phyloP scores from a whole-genome alignment of 2,329 filamentous ascomycete genomes.

The Zasmidium cellare region DNA sequence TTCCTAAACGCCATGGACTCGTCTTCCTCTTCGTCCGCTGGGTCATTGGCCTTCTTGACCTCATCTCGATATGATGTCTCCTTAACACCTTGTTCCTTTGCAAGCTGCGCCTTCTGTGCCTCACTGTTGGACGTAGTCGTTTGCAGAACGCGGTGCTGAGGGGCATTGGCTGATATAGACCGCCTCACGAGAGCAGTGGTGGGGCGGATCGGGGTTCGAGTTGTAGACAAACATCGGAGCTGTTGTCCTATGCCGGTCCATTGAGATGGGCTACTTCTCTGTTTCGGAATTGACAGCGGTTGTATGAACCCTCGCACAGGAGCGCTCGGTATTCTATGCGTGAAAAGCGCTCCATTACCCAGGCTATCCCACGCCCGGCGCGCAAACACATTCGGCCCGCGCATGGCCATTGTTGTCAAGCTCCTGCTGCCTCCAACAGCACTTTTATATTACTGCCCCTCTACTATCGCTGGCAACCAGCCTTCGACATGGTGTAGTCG shows the following conservation, averaged over 20 bases:
- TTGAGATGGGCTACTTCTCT: not conserved
- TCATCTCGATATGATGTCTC: constrained; percentile 20
- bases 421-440: not conserved
- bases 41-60: constrained; percentile 22
- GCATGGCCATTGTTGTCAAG: constrained; percentile 17
- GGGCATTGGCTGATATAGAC: constrained; percentile 1
- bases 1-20: constrained; percentile 64
- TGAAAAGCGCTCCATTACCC: constrained; percentile 37
- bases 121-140: constrained; percentile 20
- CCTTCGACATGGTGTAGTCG: constrained; percentile 5
- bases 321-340: constrained; percentile 31
- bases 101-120: constrained; percentile 5
- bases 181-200: constrained; percentile 9
- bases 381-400: constrained; percentile 24
- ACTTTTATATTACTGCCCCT: not conserved
- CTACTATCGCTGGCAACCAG: constrained; percentile 1
- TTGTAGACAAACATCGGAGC: constrained; percentile 20
- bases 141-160: constrained; percentile 20
- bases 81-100: constrained; percentile 12
- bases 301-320: not conserved
- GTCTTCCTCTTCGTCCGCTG: constrained; percentile 47
- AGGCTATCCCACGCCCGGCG: constrained; percentile 35
- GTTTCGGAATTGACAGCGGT: not conserved
- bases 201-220: constrained; percentile 11
- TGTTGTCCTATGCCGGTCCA: constrained; percentile 2